Conservation (phyloP, 208 protist genomes). For the Trypanosoma lewisi region DNA sequence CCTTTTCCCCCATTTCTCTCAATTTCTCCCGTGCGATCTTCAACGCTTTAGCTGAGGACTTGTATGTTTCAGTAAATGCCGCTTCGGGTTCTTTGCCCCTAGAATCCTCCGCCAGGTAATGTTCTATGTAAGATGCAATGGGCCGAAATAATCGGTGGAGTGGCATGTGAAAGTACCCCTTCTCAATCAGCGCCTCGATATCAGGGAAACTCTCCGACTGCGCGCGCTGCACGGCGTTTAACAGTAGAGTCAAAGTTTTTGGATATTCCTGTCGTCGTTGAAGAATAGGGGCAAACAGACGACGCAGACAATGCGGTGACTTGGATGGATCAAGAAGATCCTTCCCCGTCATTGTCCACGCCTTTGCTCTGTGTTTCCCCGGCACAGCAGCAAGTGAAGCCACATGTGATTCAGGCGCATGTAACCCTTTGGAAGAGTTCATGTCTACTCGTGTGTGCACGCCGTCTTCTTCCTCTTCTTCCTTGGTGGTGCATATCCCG, state of each 20-base stretch:
- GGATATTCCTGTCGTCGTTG: constrained; percentile 42
- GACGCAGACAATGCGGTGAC: constrained; percentile 54
- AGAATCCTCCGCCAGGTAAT: constrained; percentile 26
- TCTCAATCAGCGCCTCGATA: constrained; percentile 45
- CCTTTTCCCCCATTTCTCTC: neutral
- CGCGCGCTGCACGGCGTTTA: constrained; percentile 42
- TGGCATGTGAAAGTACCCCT: constrained; percentile 47
- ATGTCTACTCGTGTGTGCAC: too few relatives aligned
- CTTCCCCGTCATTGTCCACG: constrained; percentile 30
- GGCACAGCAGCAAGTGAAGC: neutral
- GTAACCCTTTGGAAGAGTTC: neutral
- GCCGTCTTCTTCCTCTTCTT: too few relatives aligned
- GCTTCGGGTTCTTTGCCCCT: neutral
- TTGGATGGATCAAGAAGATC: constrained; percentile 56
- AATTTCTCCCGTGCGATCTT: constrained; percentile 19
- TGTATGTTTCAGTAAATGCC: constrained; percentile 16
- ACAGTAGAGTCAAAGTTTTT: constrained; percentile 46
- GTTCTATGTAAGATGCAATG: constrained; percentile 39
- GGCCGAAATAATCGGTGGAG: constrained; percentile 54
- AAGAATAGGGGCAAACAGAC: constrained; percentile 63
- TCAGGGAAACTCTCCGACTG: constrained; percentile 42
- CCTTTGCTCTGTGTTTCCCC: constrained; percentile 30
- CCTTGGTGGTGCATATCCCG: neutral
- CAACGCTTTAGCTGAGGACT: constrained; percentile 1
- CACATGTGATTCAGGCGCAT: neutral